phyloP scores from a whole-genome alignment of 2,329 filamentous ascomycete species.

The Colletotrichum tamarilloi region DNA sequence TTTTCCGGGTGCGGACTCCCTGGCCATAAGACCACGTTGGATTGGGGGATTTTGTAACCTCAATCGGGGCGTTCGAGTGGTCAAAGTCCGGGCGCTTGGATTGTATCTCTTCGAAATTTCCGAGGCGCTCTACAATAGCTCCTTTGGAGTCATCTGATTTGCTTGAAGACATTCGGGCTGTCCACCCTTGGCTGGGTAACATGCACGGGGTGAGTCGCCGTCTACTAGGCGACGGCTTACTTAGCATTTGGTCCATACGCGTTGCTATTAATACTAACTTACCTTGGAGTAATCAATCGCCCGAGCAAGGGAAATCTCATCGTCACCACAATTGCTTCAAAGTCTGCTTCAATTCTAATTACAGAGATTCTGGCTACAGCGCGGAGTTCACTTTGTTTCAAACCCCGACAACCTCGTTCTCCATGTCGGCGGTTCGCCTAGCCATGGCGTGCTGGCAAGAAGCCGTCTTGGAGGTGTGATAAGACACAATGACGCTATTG shows the following conservation, averaged over 20 bases:
- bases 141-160: neutral
- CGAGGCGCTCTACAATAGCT: neutral
- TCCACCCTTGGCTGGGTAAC: neutral
- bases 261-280: neutral
- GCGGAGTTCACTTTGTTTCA: neutral
- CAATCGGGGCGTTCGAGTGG: constrained; percentile 53
- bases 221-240: neutral
- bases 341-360: neutral
- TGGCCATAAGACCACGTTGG: constrained; percentile 73
- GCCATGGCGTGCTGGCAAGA: neutral
- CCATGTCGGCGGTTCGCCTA: no score
- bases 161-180: neutral
- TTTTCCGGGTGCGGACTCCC: constrained; percentile 49
- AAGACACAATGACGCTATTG: constrained; percentile 14
- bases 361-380: neutral
- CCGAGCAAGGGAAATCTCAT: neutral
- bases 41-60: constrained; percentile 69
- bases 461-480: constrained; percentile 46
- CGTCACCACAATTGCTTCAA: neutral
- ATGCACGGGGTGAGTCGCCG: neutral
- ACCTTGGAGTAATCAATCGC: neutral
- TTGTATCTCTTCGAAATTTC: constrained; percentile 78
- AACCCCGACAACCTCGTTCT: no score
- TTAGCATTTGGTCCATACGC: neutral
- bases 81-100: constrained; percentile 71